phyloP scores from a whole-genome alignment of 1,284 basidiomycete genomes.

The Tilletia walkeri region DNA sequence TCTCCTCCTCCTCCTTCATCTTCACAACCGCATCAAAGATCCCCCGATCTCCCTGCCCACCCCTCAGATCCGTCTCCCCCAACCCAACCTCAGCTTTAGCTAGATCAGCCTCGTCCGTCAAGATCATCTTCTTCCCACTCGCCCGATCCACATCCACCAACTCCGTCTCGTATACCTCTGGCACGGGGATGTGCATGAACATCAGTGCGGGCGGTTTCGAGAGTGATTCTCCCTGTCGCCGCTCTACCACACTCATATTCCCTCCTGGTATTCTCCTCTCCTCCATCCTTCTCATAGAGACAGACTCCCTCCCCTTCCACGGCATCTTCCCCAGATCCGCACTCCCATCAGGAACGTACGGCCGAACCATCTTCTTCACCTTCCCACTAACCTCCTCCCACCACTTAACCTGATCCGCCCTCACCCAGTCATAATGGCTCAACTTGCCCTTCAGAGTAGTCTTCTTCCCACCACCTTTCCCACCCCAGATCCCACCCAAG shows the following conservation, averaged over 20 bases:
- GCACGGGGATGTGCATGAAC: slow-evolving; percentile 53
- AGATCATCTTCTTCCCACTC: slow-evolving; percentile 29
- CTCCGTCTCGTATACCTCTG: slow-evolving; percentile 43
- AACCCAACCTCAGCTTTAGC: not conserved
- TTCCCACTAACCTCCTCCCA: slow-evolving; percentile 26
- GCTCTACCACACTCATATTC: not conserved
- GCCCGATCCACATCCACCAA: slow-evolving; percentile 30
- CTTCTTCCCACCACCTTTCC: slow-evolving; percentile 21
- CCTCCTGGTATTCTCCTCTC: not conserved
- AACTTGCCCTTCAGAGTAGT: slow-evolving; percentile 23
- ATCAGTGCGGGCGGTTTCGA: slow-evolving; percentile 40
- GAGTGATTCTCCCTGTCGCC: slow-evolving; percentile 16
- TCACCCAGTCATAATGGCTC: slow-evolving; percentile 44
- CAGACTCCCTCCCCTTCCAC: not conserved
- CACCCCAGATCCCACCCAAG: not conserved
- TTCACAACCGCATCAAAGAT: slow-evolving; percentile 38
- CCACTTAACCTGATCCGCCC: slow-evolving; percentile 48
- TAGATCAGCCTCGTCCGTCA: slow-evolving; percentile 2
- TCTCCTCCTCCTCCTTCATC: slow-evolving; percentile 16
- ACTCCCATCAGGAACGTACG: slow-evolving; percentile 38
- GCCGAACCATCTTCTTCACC: slow-evolving; percentile 26
- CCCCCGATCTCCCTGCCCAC: slow-evolving; percentile 41
- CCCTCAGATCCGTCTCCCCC: slow-evolving; percentile 16
- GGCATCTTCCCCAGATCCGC: slow-evolving; percentile 29
- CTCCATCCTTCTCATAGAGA: no score